phyloP scores from a whole-genome alignment of 2,329 filamentous ascomycete species.

The Cladosporium sp. region DNA sequence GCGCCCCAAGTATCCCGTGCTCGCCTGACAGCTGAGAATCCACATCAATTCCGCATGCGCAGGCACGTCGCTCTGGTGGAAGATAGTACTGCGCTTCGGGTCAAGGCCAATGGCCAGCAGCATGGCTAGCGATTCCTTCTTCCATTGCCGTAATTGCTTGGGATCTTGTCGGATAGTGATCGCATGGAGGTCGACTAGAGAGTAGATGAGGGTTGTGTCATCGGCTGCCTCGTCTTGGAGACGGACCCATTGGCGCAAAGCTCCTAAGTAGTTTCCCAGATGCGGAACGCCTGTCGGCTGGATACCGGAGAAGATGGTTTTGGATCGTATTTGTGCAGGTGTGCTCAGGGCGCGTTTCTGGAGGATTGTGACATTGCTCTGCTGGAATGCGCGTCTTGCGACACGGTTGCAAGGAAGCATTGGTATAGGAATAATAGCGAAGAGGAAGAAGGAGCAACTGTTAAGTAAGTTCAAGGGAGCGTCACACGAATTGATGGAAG shows the following conservation, averaged over 20 bases:
- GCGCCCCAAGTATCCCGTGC: conserved; percentile 89
- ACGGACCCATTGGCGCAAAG: conserved; percentile 79
- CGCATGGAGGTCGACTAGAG: conserved; percentile 90
- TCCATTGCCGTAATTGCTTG: conserved; percentile 60
- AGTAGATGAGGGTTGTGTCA: conserved; percentile 71
- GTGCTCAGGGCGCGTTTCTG: conserved; percentile 18
- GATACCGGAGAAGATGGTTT: conserved; percentile 88
- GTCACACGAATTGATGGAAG: not conserved
- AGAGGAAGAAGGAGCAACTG: not conserved
- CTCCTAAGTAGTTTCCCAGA: conserved; percentile 92
- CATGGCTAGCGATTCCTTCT: conserved; percentile 74
- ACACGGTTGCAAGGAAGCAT: conserved; percentile 10
- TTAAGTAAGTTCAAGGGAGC: not conserved
- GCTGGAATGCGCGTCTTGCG: conserved; percentile 9
- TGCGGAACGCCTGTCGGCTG: conserved; percentile 95
- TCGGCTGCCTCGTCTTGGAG: conserved; percentile 66
- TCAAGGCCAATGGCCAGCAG: conserved; percentile 82
- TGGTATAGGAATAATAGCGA: not conserved
- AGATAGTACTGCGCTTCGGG: conserved; percentile 73
- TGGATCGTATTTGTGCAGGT: conserved; percentile 15
- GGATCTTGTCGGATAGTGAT: conserved; percentile 76
- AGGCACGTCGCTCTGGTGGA: conserved; percentile 67
- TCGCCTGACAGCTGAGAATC: conserved; percentile 89
- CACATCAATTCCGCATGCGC: conserved; percentile 92
- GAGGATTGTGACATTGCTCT: not conserved